Percentiles rank a stretch among this genome's conserved stretches.
Conservation (phyloP, 805 yeast species). For the Starmerella khaoyaiensis region DNA sequence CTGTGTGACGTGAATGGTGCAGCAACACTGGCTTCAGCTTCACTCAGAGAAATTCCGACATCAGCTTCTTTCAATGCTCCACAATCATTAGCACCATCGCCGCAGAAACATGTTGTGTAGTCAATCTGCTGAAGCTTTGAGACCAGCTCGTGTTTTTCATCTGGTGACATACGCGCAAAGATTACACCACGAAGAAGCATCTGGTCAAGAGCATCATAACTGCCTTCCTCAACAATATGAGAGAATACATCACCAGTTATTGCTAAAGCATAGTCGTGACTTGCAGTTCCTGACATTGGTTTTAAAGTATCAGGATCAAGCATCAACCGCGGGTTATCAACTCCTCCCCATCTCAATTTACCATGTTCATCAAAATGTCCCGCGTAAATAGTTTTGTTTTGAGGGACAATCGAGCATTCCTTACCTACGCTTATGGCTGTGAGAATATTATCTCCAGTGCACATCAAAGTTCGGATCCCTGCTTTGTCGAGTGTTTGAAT, state of each 20-base stretch:
- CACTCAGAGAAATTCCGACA: conserved; percentile 89
- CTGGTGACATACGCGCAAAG: conserved; percentile 97
- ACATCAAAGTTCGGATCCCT: conserved; percentile 74
- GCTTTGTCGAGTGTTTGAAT: conserved; percentile 52
- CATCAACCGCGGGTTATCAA: conserved; percentile 34
- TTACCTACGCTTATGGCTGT: conserved; percentile 90
- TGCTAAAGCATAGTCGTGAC: conserved; percentile 50
- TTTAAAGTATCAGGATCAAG: conserved; percentile 53
- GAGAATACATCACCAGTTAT: conserved; percentile 89
- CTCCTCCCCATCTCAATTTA: conserved; percentile 30
- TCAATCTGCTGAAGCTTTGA: conserved; percentile 72
- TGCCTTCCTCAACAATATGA: conserved; percentile 41
- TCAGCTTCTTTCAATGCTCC: conserved; percentile 97
- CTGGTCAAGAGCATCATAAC: conserved; percentile 36
- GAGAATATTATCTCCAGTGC: conserved; percentile 92
- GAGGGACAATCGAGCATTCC: conserved; percentile 57
- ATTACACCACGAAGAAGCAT: conserved; percentile 62
- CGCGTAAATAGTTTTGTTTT: conserved; percentile 39
- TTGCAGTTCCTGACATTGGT: conserved; percentile 26
- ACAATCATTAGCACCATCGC: conserved; percentile 99
- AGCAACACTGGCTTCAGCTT: conserved; percentile 97
- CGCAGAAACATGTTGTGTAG: conserved; percentile 93
- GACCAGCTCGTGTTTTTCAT: conserved; percentile 92
- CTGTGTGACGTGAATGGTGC: conserved; percentile 91
- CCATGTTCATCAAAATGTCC: conserved; percentile 40